Base-by-base conservation (phyloP, 192 early-diverging fungal species). In the Coemansia sp. region DNA sequence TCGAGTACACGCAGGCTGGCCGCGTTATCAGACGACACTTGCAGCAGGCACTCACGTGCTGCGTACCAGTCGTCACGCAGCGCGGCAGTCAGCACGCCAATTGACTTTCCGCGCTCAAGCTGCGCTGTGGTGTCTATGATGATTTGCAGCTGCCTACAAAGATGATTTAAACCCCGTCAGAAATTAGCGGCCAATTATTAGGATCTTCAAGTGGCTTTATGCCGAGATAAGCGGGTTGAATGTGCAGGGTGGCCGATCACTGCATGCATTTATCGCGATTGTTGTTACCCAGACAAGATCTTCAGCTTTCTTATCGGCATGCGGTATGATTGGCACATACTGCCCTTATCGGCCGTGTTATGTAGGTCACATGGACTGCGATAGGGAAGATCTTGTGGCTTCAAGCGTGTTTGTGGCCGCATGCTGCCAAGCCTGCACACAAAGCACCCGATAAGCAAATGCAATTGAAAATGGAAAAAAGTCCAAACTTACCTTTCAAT, bases 1-100 rank as follows among this genome's bases (percentile, higher is more conserved):
- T 94, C 92, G 62, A 94, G 86, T 16, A 74, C 68, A 56, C 83
- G 85, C 53, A 94, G 81, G 41, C 80, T 79, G 37, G 65, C 84
- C 43, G 76, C 75, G 77, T 92, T 93, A 26, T 64, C 69, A 2
- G 84, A 75, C 14, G 87, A 86, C 8, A 81, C 72, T 54, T 84
- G 61, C 52, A 88, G 72, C 51, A 91, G 80, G 35, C 70, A 78
- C 29, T 84, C 78, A 54, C 88, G 85, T 38, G 81, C 79, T 14
- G 75, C 73, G 52, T 76, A 75, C 64, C 81, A 85, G 57, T 84
- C 74, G 39, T 88, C 83, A 47, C 85, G 84, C 55, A 77, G 67
- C 9, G 75, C 67, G 0, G 82, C 83, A 24, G 85, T 86, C 51
- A 88, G 82, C 2, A 88, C 71, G 24, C 85, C 85, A 27, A 88